Evolutionary conservation across 192 early-diverging fungal species (phyloP).

Genomic region (Dissophora globulifera): DNA sequence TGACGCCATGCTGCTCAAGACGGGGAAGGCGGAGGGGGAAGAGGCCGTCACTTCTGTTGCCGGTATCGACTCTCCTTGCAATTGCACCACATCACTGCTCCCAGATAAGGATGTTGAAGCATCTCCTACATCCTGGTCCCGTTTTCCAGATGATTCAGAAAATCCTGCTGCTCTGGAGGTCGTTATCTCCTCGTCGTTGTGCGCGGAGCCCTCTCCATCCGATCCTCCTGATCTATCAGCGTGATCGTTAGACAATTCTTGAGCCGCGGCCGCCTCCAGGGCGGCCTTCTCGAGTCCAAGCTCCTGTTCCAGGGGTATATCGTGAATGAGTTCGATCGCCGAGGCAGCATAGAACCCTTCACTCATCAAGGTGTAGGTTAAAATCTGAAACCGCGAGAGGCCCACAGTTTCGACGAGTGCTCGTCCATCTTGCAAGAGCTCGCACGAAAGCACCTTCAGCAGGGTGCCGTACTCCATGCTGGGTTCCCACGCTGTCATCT

Average conservation of each 20-base stretch:
- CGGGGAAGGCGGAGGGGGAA: too few relatives aligned
- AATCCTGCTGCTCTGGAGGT: too few relatives aligned
- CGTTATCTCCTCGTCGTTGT: too few relatives aligned
- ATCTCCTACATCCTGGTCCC: too few relatives aligned
- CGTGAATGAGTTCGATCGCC: constrained; percentile 58
- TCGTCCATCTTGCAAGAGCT: constrained; percentile 60
- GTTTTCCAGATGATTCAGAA: too few relatives aligned
- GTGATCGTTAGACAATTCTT: too few relatives aligned
- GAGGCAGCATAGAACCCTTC: constrained; percentile 63
- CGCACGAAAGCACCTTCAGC: constrained; percentile 56
- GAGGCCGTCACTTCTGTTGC: too few relatives aligned
- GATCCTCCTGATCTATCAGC: too few relatives aligned
- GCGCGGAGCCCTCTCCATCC: too few relatives aligned
- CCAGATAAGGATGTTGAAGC: too few relatives aligned
- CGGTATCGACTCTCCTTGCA: too few relatives aligned
- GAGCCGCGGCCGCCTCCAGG: constrained; percentile 6
- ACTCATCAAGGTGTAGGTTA: constrained; percentile 38
- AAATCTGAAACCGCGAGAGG: constrained; percentile 55
- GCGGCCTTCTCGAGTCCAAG: constrained; percentile 29
- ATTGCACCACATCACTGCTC: too few relatives aligned
- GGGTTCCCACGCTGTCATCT: constrained; percentile 16
- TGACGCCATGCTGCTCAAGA: background rate
- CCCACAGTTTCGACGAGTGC: constrained; percentile 65
- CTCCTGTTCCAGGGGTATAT: constrained; percentile 56
- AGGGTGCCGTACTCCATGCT: constrained; percentile 61